Evolutionary conservation across 2,329 filamentous ascomycete species (phyloP), one percentile per base, ranked within the genome.

Genomic region (Tothia fuscella): DNA sequence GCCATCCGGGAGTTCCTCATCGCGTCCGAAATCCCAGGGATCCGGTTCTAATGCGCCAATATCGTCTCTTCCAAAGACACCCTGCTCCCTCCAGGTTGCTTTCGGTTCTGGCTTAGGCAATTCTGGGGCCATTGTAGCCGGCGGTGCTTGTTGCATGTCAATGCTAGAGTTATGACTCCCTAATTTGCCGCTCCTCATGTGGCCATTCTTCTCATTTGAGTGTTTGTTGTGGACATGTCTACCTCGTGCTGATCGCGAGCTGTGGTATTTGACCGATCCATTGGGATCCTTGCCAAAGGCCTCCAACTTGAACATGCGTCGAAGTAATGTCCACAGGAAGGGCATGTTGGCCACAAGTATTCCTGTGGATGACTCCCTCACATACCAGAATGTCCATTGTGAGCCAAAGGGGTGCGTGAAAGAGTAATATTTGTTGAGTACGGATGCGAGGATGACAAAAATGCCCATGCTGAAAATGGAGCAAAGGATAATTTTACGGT

Each of bases 391-490:
- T 0, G 74, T 66, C 62, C 75, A 79, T 28, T 69, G 56, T 12
- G 62, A 59, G 3, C 70, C 71, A 52, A 74, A 77, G 1, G 71
- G 71, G 16, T 72, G 56, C 13, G 59, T 66, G 46, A 79, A 76
- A 33, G 71, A 74, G 57, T 76, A 76, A 51, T 74, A 73, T 46
- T 77, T 76, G 58, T 76, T 78, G 13, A 79, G 58, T 5, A 71
- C 65, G 9, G 74, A 71, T 14, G 71, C 70, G 12, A 78, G 57
- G 38, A 79, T 73, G 13, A 53, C 56, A 40, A 62, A 62, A 3
- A 51, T 49, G 24, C 76, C 76, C 2, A 79, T 60, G 2, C 66
- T 61, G 53, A 80, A 78, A 22, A 79, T 65, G 22, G 59, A 62
- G 34, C 70, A 63, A 1, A 79, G 58, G 0, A 73, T 63, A 1